Conservation (phyloP, 2,329 filamentous ascomycete genomes). For the Sporothrix mexicana region DNA sequence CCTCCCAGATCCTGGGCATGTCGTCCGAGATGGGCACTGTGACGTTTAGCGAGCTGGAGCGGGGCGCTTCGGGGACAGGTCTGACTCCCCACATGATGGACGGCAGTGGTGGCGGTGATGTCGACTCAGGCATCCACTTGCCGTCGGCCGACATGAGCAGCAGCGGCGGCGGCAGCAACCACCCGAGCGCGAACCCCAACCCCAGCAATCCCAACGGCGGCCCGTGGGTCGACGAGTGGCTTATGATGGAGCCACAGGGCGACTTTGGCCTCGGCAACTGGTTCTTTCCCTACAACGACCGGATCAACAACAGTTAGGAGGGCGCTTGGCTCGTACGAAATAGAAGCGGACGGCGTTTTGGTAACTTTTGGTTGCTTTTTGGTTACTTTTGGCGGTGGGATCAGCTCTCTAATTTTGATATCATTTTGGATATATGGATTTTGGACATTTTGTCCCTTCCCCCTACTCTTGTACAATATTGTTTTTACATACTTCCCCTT, state of each 20-base stretch:
- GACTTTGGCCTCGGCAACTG: constrained; percentile 35
- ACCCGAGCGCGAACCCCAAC: constrained; percentile 13
- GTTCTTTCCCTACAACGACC: constrained; percentile 37
- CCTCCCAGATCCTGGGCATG: constrained; percentile 26
- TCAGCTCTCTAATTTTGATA: not conserved
- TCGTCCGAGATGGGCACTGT: not conserved
- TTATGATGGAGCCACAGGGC: constrained; percentile 30
- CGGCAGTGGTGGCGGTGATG: constrained; percentile 2
- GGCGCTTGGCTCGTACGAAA: not conserved
- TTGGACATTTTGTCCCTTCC: not conserved
- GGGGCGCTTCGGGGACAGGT: not conserved
- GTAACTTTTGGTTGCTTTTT: too few relatives aligned
- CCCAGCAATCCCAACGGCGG: not conserved
- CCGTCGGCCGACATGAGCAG: constrained; percentile 26
- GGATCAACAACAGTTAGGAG: constrained; percentile 28
- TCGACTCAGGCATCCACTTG: constrained; percentile 33
- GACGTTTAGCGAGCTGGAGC: not conserved
- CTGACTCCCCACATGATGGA: not conserved
- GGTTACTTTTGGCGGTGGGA: not conserved
- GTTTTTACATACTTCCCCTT: not conserved
- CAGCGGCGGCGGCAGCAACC: constrained; percentile 10
- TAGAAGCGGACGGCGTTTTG: not conserved
- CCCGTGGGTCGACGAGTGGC: constrained; percentile 34
- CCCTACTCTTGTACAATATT: constrained; percentile 3
- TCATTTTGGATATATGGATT: not conserved